phyloP scores from a whole-genome alignment of 768 basidiomycete species.

The Megacollybia marginata region DNA sequence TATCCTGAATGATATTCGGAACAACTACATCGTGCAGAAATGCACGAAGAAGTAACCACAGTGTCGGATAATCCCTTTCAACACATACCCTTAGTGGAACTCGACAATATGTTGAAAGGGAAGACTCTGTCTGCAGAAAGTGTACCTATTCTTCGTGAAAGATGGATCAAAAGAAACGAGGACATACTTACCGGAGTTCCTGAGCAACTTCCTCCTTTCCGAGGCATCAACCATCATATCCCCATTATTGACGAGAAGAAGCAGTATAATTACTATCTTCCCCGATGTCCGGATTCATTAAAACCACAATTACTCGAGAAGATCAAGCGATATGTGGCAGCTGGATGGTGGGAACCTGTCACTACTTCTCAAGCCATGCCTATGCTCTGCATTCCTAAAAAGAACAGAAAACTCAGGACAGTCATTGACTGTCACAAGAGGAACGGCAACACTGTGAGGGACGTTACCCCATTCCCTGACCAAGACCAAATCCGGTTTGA shows the following conservation, averaged over 20 bases:
- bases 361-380: conserved; percentile 5
- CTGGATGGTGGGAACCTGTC: too few relatives aligned
- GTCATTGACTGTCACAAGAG: conserved; percentile 15
- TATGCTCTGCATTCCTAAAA: conserved; percentile 15
- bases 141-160: background rate
- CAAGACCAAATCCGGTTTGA: too few relatives aligned
- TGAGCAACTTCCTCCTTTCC: conserved; percentile 12
- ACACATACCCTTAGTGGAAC: too few relatives aligned
- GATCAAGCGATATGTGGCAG: too few relatives aligned
- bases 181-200: background rate
- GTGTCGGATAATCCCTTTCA: too few relatives aligned
- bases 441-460: conserved; percentile 19
- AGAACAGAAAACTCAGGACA: conserved; percentile 13
- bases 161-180: background rate
- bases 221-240: conserved; percentile 21
- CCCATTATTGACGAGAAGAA: conserved; percentile 12
- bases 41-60: background rate
- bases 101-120: too few relatives aligned
- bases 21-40: background rate
- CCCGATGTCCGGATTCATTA: too few relatives aligned
- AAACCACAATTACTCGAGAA: background rate
- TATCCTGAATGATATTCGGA: background rate
- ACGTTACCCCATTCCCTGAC: conserved; percentile 12
- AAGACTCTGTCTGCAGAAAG: too few relatives aligned
- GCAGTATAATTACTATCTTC: background rate